Percentiles rank a stretch among this genome's conserved stretches.
phyloP scores from a whole-genome alignment of 1,284 basidiomycete genomes.

The Abortiporus biennis region DNA sequence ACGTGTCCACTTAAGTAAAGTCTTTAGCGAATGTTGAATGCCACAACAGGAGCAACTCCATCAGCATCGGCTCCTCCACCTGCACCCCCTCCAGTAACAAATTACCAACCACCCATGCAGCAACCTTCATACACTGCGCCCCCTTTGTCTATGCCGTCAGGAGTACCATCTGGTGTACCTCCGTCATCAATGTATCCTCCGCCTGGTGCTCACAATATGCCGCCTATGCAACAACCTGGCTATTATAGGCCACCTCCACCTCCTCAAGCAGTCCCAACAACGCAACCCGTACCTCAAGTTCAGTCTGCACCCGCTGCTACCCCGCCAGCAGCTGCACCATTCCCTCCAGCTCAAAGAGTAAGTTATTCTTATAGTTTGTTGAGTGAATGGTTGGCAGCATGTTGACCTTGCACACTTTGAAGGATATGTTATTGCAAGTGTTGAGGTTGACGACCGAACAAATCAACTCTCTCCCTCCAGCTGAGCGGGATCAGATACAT shows the following conservation, averaged over 20 bases:
- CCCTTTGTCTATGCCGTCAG: neutral
- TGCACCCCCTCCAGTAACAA: conserved; percentile 21
- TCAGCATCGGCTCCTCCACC: conserved; percentile 24
- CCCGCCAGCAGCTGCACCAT: conserved; percentile 25
- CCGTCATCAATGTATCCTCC: conserved; percentile 27
- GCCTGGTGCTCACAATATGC: conserved; percentile 31
- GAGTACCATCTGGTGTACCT: too few relatives aligned
- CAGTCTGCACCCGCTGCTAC: conserved; percentile 3
- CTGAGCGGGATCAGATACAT: conserved; percentile 82
- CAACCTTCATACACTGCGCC: neutral
- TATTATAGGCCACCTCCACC: conserved; percentile 39
- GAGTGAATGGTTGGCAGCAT: conserved; percentile 20
- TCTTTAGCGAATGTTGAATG: conserved; percentile 56
- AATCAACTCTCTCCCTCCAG: conserved; percentile 78
- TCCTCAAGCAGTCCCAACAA: conserved; percentile 10
- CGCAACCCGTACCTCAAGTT: conserved; percentile 18
- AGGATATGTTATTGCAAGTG: conserved; percentile 86
- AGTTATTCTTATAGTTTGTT: conserved; percentile 21
- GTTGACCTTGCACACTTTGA: conserved; percentile 7
- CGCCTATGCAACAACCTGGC: conserved; percentile 27
- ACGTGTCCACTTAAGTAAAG: conserved; percentile 1
- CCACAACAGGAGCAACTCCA: conserved; percentile 23
- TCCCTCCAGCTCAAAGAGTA: conserved; percentile 24
- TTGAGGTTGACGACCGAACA: conserved; percentile 83
- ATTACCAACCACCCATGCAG: conserved; percentile 16